Base-by-base conservation (phyloP, 108 stramenopile genomes). In the Conticribra guillardii region DNA sequence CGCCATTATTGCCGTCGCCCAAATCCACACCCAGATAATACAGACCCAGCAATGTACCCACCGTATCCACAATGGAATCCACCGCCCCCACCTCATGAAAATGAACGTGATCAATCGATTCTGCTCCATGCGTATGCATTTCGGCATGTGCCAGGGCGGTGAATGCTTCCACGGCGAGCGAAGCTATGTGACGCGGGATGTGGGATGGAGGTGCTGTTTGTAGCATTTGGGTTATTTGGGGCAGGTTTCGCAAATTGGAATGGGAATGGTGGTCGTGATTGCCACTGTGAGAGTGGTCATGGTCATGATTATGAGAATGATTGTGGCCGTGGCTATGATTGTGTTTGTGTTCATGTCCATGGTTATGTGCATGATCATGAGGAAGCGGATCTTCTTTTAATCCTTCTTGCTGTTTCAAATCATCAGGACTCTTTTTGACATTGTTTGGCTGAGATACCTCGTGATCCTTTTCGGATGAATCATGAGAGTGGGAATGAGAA, bases 11-110 rank as follows among this genome's bases (percentile, higher is more conserved):
- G 9, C 32, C 54, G 15, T 56, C 54, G 21, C 81, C 85, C 57
- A 80, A 50, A 49, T 80, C 71, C 2, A 89, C 88, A 32, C 85
- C 89, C 46, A 95, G 71, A 45, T 84, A 63, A 68, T 94, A 73
- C 54, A 97, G 62, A 8, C 92, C 95, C 30, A 92, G 53, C 57
- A 95, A 69, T 0, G 94, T 89, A 1, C 97, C 97, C 19, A 96
- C 90, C 18, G 94, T 95, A 82, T 97, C 96, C 21, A 96, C 89
- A 59, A 96, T 96, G 60, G 86, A 89, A 80, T 96, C 96, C 17
- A 96, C 80, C 7, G 94, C 91, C 32, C 96, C 97, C 0, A 97
- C 97, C 69, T 97, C 97, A 69, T 97, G 97, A 60, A 97, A 97
- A 68, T 96, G 95, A 18, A 97, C 96, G 23, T 82, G 34, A 57